These are phyloP conservation scores for Candida michaelii DNA, from an alignment of 805 yeast genomes.

Conservation along the genomic window DNA sequence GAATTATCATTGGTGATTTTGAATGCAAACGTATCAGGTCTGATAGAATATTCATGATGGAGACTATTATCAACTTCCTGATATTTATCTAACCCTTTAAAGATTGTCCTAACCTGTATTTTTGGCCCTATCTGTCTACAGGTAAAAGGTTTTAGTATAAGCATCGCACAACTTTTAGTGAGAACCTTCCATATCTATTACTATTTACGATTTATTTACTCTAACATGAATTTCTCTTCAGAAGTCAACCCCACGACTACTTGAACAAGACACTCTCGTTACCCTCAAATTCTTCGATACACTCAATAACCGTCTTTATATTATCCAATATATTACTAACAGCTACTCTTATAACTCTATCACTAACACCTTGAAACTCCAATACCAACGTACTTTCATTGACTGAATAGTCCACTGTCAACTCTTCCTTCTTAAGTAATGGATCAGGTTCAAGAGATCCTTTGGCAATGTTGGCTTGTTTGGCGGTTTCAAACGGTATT, in stretches of 20 bases:
- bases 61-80: conserved; percentile 17
- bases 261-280: conserved; percentile 18
- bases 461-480: conserved; percentile 65
- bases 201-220: neutral
- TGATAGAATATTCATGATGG: conserved; percentile 44
- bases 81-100: conserved; percentile 12
- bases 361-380: conserved; percentile 60
- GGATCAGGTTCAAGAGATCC: conserved; percentile 76
- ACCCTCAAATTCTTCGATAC: conserved; percentile 68
- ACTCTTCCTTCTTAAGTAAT: conserved; percentile 67
- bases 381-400: conserved; percentile 41
- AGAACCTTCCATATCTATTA: neutral
- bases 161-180: conserved; percentile 11
- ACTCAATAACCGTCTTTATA: conserved; percentile 73
- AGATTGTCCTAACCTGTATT: conserved; percentile 4
- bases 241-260: no score
- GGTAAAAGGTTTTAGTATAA: no score
- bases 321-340: conserved; percentile 79
- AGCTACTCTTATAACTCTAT: conserved; percentile 78
- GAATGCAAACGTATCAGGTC: conserved; percentile 47
- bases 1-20: conserved; percentile 26
- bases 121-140: no score
- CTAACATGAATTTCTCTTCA: no score
- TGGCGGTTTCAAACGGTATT: conserved; percentile 60
- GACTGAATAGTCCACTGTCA: conserved; percentile 46